Evolutionary conservation across 108 stramenopile genomes (phyloP).

Genomic region (Discostella stelligeroides): DNA sequence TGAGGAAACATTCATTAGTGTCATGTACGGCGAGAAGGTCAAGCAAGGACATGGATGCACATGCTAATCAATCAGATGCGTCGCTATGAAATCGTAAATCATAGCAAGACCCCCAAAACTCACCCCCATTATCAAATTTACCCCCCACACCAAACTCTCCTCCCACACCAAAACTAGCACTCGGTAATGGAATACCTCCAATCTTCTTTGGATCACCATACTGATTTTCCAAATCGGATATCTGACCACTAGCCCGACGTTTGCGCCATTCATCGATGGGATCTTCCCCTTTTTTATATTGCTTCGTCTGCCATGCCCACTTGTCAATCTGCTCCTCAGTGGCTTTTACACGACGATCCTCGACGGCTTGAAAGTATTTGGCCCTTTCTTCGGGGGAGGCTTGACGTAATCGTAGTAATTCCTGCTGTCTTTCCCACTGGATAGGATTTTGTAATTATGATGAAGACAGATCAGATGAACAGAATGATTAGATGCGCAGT

Average conservation of each 20-base stretch:
- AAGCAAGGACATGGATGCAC: no score
- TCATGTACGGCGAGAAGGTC: no score
- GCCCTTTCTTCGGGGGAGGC: conserved; percentile 66
- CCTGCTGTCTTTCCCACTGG: conserved; percentile 83
- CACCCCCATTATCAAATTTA: conserved; percentile 95
- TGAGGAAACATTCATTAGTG: no score
- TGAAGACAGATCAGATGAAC: not conserved
- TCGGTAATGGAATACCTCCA: conserved; percentile 88
- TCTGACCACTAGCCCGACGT: conserved; percentile 70
- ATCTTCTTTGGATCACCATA: conserved; percentile 83
- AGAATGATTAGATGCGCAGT: no score
- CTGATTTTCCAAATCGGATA: conserved; percentile 84
- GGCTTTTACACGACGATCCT: conserved; percentile 69
- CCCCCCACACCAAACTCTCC: conserved; percentile 92
- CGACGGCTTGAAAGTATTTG: conserved; percentile 74
- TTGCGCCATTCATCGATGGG: conserved; percentile 89
- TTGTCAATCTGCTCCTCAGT: conserved; percentile 72
- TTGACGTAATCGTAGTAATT: conserved; percentile 64
- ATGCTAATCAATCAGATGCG: no score
- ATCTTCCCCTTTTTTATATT: conserved; percentile 82
- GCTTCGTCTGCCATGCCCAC: conserved; percentile 90
- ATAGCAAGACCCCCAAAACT: no score
- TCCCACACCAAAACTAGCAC: conserved; percentile 86
- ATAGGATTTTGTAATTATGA: not conserved
- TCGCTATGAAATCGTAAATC: no score